Conservation (phyloP, 192 early-diverging fungal species). For the Umbelopsis vinacea region DNA sequence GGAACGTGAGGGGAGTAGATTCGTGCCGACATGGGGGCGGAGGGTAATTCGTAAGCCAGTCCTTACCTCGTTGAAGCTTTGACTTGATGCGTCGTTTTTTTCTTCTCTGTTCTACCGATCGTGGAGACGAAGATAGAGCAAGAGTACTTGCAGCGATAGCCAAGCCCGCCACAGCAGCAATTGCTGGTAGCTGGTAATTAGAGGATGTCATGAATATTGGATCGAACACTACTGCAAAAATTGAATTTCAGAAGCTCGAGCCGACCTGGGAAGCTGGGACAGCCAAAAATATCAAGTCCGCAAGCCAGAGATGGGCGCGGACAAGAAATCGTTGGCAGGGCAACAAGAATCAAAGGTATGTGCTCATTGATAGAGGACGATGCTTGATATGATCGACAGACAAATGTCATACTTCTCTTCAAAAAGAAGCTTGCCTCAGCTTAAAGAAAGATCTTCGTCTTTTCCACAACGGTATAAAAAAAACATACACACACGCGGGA, state of each 20-base stretch:
- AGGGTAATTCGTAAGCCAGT: background rate
- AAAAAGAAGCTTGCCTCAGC: background rate
- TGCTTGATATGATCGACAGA: too few species aligned
- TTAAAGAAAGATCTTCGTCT: background rate
- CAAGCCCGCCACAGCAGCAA: conserved; percentile 42
- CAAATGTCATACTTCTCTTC: too few species aligned
- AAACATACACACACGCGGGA: background rate
- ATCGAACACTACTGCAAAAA: background rate
- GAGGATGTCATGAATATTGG: conserved; percentile 23
- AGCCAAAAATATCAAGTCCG: too few species aligned
- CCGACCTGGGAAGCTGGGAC: too few species aligned
- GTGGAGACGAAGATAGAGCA: conserved; percentile 26
- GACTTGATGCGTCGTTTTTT: conserved; percentile 35
- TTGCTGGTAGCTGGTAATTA: conserved; percentile 42
- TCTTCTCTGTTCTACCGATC: conserved; percentile 25
- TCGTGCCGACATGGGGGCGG: background rate
- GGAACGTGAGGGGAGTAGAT: background rate
- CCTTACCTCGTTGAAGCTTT: conserved; percentile 31
- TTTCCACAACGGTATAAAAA: too few species aligned
- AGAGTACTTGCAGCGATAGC: conserved; percentile 37
- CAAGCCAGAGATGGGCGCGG: background rate
- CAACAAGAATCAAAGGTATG: too few species aligned
- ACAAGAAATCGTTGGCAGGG: background rate
- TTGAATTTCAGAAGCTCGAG: background rate
- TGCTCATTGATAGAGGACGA: too few species aligned